Evolutionary conservation across 2,329 filamentous ascomycete species (phyloP).

Genomic region (Monilinia aucupariae): DNA sequence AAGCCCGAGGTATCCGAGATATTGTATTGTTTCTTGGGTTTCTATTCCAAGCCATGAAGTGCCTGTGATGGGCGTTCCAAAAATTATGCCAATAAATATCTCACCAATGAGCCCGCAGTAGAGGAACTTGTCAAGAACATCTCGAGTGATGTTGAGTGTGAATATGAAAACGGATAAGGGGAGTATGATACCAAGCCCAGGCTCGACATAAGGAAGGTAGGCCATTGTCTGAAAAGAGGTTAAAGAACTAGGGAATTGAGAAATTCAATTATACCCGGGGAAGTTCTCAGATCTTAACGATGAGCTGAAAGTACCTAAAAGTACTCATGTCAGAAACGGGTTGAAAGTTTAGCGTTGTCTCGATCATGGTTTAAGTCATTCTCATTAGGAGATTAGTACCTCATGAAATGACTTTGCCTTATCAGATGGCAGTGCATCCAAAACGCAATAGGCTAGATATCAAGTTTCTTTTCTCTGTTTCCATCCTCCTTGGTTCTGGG

Average conservation of each 20-base stretch:
- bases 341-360: not conserved
- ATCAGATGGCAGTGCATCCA: not conserved
- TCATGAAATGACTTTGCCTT: not conserved
- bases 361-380: not conserved
- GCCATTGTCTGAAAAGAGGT: not conserved
- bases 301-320: not conserved
- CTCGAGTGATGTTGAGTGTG: slow-evolving; percentile 8
- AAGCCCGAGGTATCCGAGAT: slow-evolving; percentile 12
- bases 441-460: not conserved
- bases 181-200: slow-evolving; percentile 6
- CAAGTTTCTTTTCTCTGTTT: not conserved
- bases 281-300: not conserved
- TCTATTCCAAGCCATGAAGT: not conserved
- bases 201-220: slow-evolving; percentile 13
- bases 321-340: not conserved
- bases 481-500: not conserved
- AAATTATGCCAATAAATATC: slow-evolving; percentile 9
- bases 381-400: slow-evolving; percentile 2
- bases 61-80: slow-evolving; percentile 6
- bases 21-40: slow-evolving; percentile 12
- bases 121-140: slow-evolving; percentile 8
- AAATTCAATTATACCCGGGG: not conserved
- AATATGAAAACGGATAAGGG: slow-evolving; percentile 7
- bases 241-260: not conserved
- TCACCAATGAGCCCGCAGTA: slow-evolving; percentile 16